Base-by-base conservation (phyloP, 495 filamentous ascomycete genomes). In the Xylaria cubensis region DNA sequence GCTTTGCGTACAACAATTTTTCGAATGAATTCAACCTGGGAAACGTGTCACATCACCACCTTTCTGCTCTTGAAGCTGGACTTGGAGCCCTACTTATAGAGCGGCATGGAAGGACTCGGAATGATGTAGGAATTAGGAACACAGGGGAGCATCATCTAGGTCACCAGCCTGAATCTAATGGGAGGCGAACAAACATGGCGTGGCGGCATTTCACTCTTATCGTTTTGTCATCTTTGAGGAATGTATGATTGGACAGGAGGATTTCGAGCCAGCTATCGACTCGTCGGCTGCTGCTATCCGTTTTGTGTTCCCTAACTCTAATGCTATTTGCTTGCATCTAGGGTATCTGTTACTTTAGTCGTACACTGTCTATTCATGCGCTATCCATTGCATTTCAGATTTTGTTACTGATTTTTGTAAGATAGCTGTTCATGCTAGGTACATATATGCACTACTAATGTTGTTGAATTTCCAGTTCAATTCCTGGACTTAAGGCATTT, bases 71-170 rank as follows among this genome's bases (percentile, higher is more conserved):
- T 72, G 70, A 67, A 64, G 62, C 70, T 67, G 62, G 62, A 66
- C 70, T 72, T 67, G 63, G 63, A 72, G 70, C 70, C 63, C 67
- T 41, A 64, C 69, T 65, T n/a, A 50, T 50, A 72, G 63, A 72
- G 70, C 63, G 41, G 32, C 32, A 58, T 42, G 42, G 62, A 21
- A 51, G 42, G 67, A 64, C 32, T 24, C 26, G n/a, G 10, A 36
- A 55, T 24, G 46, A 44, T 71, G 61, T 55, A 32, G 50, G n/a
- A 21, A 21, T 7, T 21, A 24, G 34, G 6, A 26, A 50, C 41
- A 39, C 24, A 58, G 56, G 41, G n/a, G 10, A 2, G 44, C 29
- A 53, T 39, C 19, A 21, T n/a, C 29, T 24, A 24, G 24, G 58
- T 19, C 17, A 21, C 8, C 13, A 6, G 19, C 44, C 64, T 51